These are phyloP conservation scores for Prototheca wickerhamii DNA, from an alignment of 163 green algal genomes.

Conservation along the genomic window DNA sequence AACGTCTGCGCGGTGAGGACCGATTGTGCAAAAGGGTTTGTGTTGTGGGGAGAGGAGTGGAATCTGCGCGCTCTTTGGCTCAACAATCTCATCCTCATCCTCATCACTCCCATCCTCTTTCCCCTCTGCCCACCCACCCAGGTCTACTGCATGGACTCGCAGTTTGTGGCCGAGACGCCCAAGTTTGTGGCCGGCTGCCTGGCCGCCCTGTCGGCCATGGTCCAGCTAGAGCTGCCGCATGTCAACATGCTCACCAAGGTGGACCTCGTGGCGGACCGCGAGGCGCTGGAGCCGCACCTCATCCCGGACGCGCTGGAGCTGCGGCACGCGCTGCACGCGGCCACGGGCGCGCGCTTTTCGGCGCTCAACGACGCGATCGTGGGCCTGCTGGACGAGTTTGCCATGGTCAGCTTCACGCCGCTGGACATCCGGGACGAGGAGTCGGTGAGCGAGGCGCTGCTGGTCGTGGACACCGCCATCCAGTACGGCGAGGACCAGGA, in stretches of 20 bases:
- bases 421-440: constrained; percentile 80
- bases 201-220: constrained; percentile 83
- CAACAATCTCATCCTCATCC: background rate
- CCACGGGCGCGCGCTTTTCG: constrained; percentile 60
- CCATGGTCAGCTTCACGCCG: constrained; percentile 83
- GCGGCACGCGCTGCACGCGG: constrained; percentile 39
- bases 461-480: constrained; percentile 71
- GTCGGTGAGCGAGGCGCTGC: constrained; percentile 56
- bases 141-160: constrained; percentile 92
- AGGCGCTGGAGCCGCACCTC: constrained; percentile 63
- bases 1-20: constrained; percentile 20
- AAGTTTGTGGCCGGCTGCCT: constrained; percentile 90
- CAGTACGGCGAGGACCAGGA: constrained; percentile 87
- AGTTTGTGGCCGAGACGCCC: constrained; percentile 71
- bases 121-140: background rate
- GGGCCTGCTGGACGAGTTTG: constrained; percentile 83
- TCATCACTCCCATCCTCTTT: background rate
- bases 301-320: constrained; percentile 70
- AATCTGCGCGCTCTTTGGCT: background rate
- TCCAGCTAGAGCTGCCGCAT: constrained; percentile 95
- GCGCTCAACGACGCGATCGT: constrained; percentile 69
- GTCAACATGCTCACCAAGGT: constrained; percentile 97
- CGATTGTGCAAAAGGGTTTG: background rate
- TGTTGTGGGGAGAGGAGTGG: background rate
- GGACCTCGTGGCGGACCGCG: constrained; percentile 60